Conservation (phyloP, 352 stramenopile species). For the Phytophthora pinifolia region DNA sequence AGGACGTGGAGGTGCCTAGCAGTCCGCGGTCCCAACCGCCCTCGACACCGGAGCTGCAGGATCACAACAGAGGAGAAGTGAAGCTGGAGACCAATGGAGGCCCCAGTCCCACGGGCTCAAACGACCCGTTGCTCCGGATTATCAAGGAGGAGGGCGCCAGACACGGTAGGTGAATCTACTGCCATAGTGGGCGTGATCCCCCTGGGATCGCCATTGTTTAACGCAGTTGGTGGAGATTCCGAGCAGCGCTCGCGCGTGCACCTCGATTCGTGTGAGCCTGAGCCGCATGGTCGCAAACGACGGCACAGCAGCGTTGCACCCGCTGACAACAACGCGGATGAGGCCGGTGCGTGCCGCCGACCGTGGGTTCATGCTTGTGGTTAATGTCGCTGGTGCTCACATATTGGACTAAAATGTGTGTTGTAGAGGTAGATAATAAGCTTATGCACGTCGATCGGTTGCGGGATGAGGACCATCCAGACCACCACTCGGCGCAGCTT, state of each 20-base stretch:
- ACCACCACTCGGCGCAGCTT: conserved; percentile 57
- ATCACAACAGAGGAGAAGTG: conserved; percentile 8
- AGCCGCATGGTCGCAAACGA: conserved; percentile 20
- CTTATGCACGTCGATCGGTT: conserved; percentile 27
- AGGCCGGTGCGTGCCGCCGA: conserved; percentile 19
- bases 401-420: too few species aligned
- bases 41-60: conserved; percentile 4
- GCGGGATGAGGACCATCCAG: conserved; percentile 22
- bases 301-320: conserved; percentile 28
- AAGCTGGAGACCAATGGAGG: conserved; percentile 6
- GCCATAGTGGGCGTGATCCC: neutral
- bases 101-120: neutral
- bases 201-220: conserved; percentile 15
- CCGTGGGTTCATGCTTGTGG: neutral
- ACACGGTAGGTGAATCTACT: conserved; percentile 18
- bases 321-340: conserved; percentile 20
- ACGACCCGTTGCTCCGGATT: conserved; percentile 23
- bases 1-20: conserved; percentile 8
- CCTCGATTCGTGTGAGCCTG: conserved; percentile 2
- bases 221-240: conserved; percentile 26
- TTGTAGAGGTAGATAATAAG: conserved; percentile 44
- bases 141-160: conserved; percentile 22
- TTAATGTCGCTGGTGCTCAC: conserved; percentile 8
- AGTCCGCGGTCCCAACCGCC: conserved; percentile 8
- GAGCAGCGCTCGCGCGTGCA: conserved; percentile 23